phyloP scores from a whole-genome alignment of 371 early-diverging fungal species.

The Mucor piriformis region DNA sequence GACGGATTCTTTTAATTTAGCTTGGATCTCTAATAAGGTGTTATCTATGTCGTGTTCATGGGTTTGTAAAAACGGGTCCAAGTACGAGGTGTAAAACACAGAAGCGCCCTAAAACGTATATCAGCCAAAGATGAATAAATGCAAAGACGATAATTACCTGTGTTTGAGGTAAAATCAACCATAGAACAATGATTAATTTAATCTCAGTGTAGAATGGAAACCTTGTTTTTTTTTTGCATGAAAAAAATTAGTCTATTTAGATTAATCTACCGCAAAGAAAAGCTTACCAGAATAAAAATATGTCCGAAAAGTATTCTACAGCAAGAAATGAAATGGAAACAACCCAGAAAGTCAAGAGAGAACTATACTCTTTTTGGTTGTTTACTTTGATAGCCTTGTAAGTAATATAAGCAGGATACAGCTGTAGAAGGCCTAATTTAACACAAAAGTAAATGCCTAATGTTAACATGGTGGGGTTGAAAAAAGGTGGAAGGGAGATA shows the following conservation, averaged over 20 bases:
- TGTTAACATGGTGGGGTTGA: slow-evolving; percentile 23
- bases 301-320: slow-evolving; percentile 43
- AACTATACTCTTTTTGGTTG: slow-evolving; percentile 34
- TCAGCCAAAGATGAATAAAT: no score
- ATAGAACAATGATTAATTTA: slow-evolving; percentile 39
- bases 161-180: slow-evolving; percentile 53
- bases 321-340: slow-evolving; percentile 41
- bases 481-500: slow-evolving; percentile 10
- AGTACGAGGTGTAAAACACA: slow-evolving; percentile 24
- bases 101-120: slow-evolving; percentile 21
- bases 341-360: slow-evolving; percentile 52
- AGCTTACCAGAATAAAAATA: slow-evolving; percentile 48
- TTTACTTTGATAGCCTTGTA: slow-evolving; percentile 45
- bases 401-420: slow-evolving; percentile 49
- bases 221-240: slow-evolving; percentile 26
- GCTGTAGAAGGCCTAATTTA: slow-evolving; percentile 38
- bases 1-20: slow-evolving; percentile 22
- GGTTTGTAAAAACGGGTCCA: slow-evolving; percentile 31
- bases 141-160: no score
- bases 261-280: background rate
- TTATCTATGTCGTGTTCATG: slow-evolving; percentile 29
- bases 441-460: slow-evolving; percentile 39
- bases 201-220: slow-evolving; percentile 48
- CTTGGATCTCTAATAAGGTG: slow-evolving; percentile 25
- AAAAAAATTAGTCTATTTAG: background rate